Percentiles rank a stretch among this genome's conserved stretches.
phyloP scores from a whole-genome alignment of 768 basidiomycete species.

The Termitomyces sp. region DNA sequence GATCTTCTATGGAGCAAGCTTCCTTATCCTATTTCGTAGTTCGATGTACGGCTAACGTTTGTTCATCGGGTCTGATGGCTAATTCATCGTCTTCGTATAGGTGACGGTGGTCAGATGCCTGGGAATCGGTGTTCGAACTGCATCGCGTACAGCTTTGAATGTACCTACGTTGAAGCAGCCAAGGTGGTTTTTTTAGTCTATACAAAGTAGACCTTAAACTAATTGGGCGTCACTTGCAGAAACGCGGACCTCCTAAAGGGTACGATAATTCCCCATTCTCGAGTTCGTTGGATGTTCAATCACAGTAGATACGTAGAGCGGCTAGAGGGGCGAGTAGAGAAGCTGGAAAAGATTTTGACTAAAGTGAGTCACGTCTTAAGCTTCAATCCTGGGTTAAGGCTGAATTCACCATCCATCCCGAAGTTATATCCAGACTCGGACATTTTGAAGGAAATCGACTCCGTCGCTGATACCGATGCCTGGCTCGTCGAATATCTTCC shows the following conservation, averaged over 20 bases:
- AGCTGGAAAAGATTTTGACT: slow-evolving; percentile 56
- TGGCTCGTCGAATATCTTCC: slow-evolving; percentile 5
- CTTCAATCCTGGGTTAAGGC: not conserved
- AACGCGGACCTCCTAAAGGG: slow-evolving; percentile 64
- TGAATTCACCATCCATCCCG: not conserved
- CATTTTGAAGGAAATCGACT: slow-evolving; percentile 52
- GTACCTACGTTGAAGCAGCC: slow-evolving; percentile 67
- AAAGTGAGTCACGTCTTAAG: slow-evolving; percentile 25
- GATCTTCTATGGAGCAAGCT: not conserved
- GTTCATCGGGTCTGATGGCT: not conserved
- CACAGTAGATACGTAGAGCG: slow-evolving; percentile 52
- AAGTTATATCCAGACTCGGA: slow-evolving; percentile 67
- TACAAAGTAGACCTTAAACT: not conserved
- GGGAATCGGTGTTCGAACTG: slow-evolving; percentile 68
- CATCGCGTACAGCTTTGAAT: slow-evolving; percentile 57
- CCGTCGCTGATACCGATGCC: slow-evolving; percentile 14
- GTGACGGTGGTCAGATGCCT: slow-evolving; percentile 72
- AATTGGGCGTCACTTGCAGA: slow-evolving; percentile 21
- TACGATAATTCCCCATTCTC: slow-evolving; percentile 21
- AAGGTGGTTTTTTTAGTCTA: slow-evolving; percentile 41
- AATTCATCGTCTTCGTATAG: slow-evolving; percentile 23
- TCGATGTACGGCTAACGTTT: slow-evolving; percentile 48
- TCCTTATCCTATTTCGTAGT: slow-evolving; percentile 34
- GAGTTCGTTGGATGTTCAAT: not conserved
- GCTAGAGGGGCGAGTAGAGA: slow-evolving; percentile 56